phyloP scores from a whole-genome alignment of 257 asterid species.

The Nicotiana tomentosiformis region DNA sequence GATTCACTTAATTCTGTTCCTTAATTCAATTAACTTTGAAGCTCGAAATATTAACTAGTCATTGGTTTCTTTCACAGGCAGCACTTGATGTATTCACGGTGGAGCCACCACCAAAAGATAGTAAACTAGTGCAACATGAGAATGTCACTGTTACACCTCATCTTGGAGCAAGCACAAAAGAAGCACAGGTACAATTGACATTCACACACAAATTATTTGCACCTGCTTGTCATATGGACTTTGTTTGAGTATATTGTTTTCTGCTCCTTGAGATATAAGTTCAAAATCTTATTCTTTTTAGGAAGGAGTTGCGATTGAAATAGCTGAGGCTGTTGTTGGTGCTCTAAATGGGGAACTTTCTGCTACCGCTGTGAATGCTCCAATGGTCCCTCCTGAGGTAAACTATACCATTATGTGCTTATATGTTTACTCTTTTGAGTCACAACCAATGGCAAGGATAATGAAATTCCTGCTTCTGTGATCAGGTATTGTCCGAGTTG shows the following conservation, averaged over 20 bases:
- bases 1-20: not conserved
- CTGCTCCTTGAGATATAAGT: not conserved
- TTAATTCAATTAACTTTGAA: not conserved
- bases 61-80: constrained; percentile 45
- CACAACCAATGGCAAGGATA: not conserved
- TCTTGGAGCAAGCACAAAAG: constrained; percentile 99
- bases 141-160: constrained; percentile 95
- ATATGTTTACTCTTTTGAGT: not conserved
- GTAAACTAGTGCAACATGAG: constrained; percentile 80
- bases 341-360: constrained; percentile 92
- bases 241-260: not conserved
- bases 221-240: not conserved
- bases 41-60: constrained; percentile 4
- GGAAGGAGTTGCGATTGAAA: constrained; percentile 99
- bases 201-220: not conserved
- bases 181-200: constrained; percentile 71
- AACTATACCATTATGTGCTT: not conserved
- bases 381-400: constrained; percentile 99
- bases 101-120: constrained; percentile 84
- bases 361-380: constrained; percentile 98
- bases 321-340: constrained; percentile 98
- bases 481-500: constrained; percentile 79
- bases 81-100: constrained; percentile 86
- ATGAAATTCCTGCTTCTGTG: constrained; percentile 8
- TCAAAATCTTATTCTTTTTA: constrained; percentile 15